phyloP scores from a whole-genome alignment of 192 early-diverging fungal genomes.

The Coemansia sp. region DNA sequence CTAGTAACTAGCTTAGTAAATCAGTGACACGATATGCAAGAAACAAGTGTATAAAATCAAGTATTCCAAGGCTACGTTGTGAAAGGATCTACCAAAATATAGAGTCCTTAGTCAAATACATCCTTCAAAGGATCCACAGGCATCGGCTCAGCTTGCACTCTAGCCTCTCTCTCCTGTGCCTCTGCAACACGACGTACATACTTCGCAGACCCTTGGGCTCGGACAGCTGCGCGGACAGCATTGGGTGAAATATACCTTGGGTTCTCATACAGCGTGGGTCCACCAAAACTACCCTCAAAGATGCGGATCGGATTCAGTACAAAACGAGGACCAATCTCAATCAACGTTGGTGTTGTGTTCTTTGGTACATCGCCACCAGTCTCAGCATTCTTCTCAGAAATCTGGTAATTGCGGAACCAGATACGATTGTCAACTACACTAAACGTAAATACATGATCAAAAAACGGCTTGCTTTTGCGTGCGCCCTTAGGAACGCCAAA shows the following conservation, averaged over 20 bases:
- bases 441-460: slow-evolving; percentile 92
- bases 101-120: slow-evolving; percentile 34
- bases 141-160: slow-evolving; percentile 33
- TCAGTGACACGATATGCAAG: neutral
- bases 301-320: slow-evolving; percentile 87
- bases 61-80: neutral
- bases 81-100: neutral
- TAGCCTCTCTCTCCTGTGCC: slow-evolving; percentile 26
- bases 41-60: neutral
- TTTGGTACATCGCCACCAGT: slow-evolving; percentile 59
- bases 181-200: slow-evolving; percentile 32
- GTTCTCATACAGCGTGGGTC: slow-evolving; percentile 89
- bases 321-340: slow-evolving; percentile 98
- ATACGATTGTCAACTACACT: slow-evolving; percentile 83
- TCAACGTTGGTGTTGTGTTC: slow-evolving; percentile 71
- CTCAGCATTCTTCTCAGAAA: slow-evolving; percentile 67
- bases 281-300: slow-evolving; percentile 94
- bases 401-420: slow-evolving; percentile 98
- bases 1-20: neutral
- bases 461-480: slow-evolving; percentile 92
- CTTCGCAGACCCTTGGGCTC: slow-evolving; percentile 30
- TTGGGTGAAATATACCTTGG: slow-evolving; percentile 80
- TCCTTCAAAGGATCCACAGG: slow-evolving; percentile 49
- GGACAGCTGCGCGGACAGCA: slow-evolving; percentile 40
- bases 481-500: slow-evolving; percentile 87